phyloP scores from a whole-genome alignment of 2,329 filamentous ascomycete species.

The Neophaeococcomyces aloes region DNA sequence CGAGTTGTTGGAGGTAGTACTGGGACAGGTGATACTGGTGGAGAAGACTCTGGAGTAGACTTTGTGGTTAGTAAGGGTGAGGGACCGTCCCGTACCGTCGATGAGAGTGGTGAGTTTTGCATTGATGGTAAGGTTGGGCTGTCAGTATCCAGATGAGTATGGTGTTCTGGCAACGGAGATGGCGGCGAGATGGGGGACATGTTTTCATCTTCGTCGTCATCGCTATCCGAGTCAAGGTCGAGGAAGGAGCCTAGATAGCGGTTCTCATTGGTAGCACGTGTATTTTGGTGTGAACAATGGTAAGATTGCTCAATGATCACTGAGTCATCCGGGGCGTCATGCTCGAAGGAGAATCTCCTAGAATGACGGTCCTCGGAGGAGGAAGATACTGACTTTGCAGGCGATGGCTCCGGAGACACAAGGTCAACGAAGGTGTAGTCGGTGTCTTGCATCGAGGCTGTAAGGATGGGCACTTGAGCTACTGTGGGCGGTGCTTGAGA shows the following conservation, averaged over 20 bases:
- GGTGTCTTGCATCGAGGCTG: neutral
- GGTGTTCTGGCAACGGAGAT: too few species aligned
- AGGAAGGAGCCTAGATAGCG: neutral
- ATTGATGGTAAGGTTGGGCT: too few species aligned
- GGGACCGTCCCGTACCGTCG: too few species aligned
- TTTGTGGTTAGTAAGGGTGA: neutral
- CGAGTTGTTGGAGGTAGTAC: neutral
- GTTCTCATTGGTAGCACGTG: neutral
- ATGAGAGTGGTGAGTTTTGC: too few species aligned
- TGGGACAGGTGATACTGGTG: neutral
- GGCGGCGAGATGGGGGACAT: too few species aligned
- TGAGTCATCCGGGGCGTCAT: neutral
- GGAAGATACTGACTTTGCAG: neutral
- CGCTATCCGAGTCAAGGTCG: too few species aligned
- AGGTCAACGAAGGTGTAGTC: conserved; percentile 5
- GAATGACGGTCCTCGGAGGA: neutral
- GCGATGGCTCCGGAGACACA: neutral
- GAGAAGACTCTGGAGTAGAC: neutral
- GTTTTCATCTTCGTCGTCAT: too few species aligned
- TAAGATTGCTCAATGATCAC: neutral
- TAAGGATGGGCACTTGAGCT: neutral
- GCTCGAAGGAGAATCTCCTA: conserved; percentile 3
- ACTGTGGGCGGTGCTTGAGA: too few species aligned
- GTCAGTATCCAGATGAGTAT: too few species aligned
- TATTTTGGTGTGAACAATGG: too few species aligned